Evolutionary conservation across 2,329 filamentous ascomycete genomes (phyloP).

Genomic region (Diplodia mutila): DNA sequence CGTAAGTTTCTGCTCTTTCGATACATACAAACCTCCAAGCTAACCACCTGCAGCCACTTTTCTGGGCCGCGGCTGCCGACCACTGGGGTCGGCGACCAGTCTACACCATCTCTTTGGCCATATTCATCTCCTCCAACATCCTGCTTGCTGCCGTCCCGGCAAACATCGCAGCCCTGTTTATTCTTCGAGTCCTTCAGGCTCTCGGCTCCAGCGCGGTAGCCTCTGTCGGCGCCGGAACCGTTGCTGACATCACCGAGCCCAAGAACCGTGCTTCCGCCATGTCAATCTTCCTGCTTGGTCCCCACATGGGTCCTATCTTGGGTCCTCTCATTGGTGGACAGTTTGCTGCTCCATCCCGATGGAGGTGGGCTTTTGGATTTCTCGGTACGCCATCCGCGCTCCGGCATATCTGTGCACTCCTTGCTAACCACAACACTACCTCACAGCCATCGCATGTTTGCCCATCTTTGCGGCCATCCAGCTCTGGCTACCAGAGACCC

Average conservation of each 20-base stretch:
- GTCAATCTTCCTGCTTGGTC: constrained; percentile 50
- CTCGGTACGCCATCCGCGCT: constrained; percentile 28
- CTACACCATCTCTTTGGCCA: constrained; percentile 46
- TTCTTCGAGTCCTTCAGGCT: constrained; percentile 49
- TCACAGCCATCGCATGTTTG: constrained; percentile 31
- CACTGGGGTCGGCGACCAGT: constrained; percentile 46
- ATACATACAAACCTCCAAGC: constrained; percentile 18
- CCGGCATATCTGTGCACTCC: neutral
- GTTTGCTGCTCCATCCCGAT: constrained; percentile 41
- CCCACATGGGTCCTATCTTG: constrained; percentile 50
- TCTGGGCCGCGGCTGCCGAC: constrained; percentile 48
- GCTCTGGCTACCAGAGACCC: constrained; percentile 52
- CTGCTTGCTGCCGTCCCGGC: constrained; percentile 46
- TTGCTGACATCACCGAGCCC: constrained; percentile 49
- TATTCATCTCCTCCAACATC: constrained; percentile 47
- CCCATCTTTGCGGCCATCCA: constrained; percentile 38
- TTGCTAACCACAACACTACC: neutral
- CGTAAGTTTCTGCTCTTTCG: neutral
- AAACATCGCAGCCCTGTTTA: constrained; percentile 44
- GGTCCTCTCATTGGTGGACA: constrained; percentile 50
- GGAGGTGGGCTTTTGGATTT: constrained; percentile 54
- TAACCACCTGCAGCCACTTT: constrained; percentile 37
- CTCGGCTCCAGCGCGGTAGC: constrained; percentile 50
- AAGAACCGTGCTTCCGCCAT: constrained; percentile 46
- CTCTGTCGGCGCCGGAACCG: constrained; percentile 50